A percentile compares a stretch with the other conserved stretches of the same genome.
These are phyloP conservation scores for Sphagnum tenellum DNA, from an alignment of 225 moss, liverwort and hornwort genomes.

Conservation along the genomic window DNA sequence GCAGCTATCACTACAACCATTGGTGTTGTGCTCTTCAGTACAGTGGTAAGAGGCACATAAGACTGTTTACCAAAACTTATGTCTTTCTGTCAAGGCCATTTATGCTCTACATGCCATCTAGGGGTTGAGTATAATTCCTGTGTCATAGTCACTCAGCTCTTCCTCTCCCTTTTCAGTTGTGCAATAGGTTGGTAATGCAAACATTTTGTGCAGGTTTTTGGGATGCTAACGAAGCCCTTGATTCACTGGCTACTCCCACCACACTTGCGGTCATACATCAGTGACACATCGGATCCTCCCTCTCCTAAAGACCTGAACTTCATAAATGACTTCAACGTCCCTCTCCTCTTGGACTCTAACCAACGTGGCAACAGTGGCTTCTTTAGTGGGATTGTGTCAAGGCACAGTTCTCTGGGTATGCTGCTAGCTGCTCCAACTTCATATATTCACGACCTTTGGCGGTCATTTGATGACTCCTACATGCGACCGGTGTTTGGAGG, in stretches of 20 bases:
- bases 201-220: slow-evolving; percentile 26
- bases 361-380: background rate
- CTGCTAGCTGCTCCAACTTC: slow-evolving; percentile 55
- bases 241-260: slow-evolving; percentile 51
- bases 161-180: no score
- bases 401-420: slow-evolving; percentile 37
- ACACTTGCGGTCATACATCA: slow-evolving; percentile 1
- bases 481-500: slow-evolving; percentile 80
- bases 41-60: slow-evolving; percentile 13
- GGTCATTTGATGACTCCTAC: slow-evolving; percentile 60
- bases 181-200: no score
- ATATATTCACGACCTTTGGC: slow-evolving; percentile 57
- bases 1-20: slow-evolving; percentile 65
- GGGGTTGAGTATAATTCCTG: no score
- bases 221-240: slow-evolving; percentile 53
- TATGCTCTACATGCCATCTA: no score
- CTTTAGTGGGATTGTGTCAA: background rate
- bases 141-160: no score
- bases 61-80: no score
- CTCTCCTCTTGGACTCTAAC: slow-evolving; percentile 17
- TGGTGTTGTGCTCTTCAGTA: slow-evolving; percentile 50
- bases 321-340: slow-evolving; percentile 8
- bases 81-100: no score
- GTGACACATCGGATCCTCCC: slow-evolving; percentile 39
- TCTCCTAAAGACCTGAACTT: slow-evolving; percentile 37